phyloP scores from a whole-genome alignment of 495 filamentous ascomycete species.

The Penicillium salamii region DNA sequence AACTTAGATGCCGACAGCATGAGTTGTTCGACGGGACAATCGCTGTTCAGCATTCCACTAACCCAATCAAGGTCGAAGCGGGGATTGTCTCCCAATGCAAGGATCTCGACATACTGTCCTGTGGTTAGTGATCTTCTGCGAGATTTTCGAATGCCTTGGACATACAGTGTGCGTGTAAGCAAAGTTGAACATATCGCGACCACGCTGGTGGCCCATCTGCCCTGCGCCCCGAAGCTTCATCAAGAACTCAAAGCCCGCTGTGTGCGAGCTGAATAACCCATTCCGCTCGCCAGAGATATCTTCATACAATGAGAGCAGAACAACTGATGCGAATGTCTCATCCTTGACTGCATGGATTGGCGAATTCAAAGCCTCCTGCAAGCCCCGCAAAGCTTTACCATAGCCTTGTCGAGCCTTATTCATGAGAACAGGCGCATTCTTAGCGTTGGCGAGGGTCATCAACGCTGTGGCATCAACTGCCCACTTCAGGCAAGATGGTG shows the following conservation, averaged over 20 bases:
- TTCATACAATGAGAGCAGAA: slow-evolving; percentile 40
- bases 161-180: slow-evolving; percentile 42
- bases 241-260: slow-evolving; percentile 40
- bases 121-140: slow-evolving; percentile 1
- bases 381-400: slow-evolving; percentile 32
- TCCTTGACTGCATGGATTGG: slow-evolving; percentile 35
- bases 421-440: slow-evolving; percentile 28
- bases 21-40: slow-evolving; percentile 37
- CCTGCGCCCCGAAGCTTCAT: slow-evolving; percentile 35
- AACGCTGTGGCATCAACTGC: slow-evolving; percentile 42
- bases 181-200: slow-evolving; percentile 43
- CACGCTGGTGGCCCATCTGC: slow-evolving; percentile 30
- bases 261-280: slow-evolving; percentile 41
- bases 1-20: slow-evolving; percentile 35
- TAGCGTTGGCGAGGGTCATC: slow-evolving; percentile 33
- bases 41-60: slow-evolving; percentile 22
- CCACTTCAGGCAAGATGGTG: slow-evolving; percentile 32
- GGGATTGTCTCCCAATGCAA: slow-evolving; percentile 35
- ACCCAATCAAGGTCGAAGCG: slow-evolving; percentile 33
- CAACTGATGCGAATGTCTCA: slow-evolving; percentile 41
- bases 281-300: slow-evolving; percentile 41
- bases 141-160: neutral
- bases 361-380: slow-evolving; percentile 29
- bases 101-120: slow-evolving; percentile 36
- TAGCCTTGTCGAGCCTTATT: slow-evolving; percentile 33